These are phyloP conservation scores for Bruguiera parviflora DNA, from an alignment of 345 rosid species.

Conservation along the genomic window DNA sequence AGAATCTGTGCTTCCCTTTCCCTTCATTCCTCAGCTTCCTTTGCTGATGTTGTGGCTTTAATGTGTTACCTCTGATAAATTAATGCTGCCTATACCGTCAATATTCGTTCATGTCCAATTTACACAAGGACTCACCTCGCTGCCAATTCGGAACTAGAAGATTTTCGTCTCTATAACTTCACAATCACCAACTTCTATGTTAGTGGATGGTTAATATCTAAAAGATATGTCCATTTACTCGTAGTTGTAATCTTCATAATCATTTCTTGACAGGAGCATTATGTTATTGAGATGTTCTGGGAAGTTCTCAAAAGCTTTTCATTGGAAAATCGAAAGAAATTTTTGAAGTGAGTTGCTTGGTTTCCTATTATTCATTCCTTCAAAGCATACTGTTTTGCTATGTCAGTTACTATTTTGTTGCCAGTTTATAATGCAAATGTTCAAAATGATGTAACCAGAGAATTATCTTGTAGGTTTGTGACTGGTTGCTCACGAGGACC, in stretches of 20 bases:
- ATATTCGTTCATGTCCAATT: no score
- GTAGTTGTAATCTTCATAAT: neutral
- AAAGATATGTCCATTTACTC: no score
- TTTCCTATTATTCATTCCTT: neutral
- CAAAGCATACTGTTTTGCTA: neutral
- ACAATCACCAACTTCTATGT: no score
- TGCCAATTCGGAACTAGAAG: no score
- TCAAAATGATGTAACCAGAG: conserved; percentile 14
- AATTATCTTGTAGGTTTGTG: conserved; percentile 60
- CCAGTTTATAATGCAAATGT: conserved; percentile 4
- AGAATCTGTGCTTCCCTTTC: no score
- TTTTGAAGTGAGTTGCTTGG: conserved; percentile 67
- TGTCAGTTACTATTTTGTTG: conserved; percentile 6
- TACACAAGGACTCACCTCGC: no score
- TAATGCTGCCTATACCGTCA: no score
- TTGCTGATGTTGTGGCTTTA: no score
- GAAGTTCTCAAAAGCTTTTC: conserved; percentile 89
- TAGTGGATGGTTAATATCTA: no score
- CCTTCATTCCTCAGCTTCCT: no score
- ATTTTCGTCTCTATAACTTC: no score
- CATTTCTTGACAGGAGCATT: conserved; percentile 64
- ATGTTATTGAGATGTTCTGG: conserved; percentile 97
- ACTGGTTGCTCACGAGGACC: conserved; percentile 99
- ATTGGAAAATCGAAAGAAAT: conserved; percentile 73
- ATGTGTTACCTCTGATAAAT: no score